Percentiles rank a stretch among this genome's conserved stretches.
These are phyloP conservation scores for Aspergillus neotritici DNA, from an alignment of 2,329 filamentous ascomycete species.

Conservation along the genomic window DNA sequence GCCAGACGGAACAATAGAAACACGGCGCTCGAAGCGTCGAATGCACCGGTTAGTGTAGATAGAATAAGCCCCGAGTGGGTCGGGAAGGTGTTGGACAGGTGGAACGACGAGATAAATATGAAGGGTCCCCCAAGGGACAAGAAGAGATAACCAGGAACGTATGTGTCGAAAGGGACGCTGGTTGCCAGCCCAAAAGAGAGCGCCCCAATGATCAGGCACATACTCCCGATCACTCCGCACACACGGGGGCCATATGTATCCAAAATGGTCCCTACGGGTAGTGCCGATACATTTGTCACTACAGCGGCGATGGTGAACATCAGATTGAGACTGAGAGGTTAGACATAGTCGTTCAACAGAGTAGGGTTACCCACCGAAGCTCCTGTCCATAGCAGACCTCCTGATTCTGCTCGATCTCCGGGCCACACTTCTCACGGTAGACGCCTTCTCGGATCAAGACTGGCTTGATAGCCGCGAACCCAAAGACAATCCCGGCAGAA, in stretches of 20 bases:
- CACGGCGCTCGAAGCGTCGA: conserved; percentile 74
- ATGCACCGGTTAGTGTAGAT: conserved; percentile 72
- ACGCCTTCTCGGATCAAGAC: conserved; percentile 68
- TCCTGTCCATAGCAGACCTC: conserved; percentile 56
- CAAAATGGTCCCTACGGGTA: conserved; percentile 78
- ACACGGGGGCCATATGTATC: conserved; percentile 75
- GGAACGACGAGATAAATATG: conserved; percentile 76
- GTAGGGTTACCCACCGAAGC: conserved; percentile 37
- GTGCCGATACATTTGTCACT: conserved; percentile 76
- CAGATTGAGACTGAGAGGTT: conserved; percentile 60
- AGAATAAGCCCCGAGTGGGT: conserved; percentile 71
- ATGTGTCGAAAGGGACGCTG: conserved; percentile 65
- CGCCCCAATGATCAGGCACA: conserved; percentile 65
- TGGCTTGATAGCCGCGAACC: conserved; percentile 79
- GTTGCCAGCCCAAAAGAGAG: conserved; percentile 65
- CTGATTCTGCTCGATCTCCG: conserved; percentile 45
- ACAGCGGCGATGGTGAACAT: conserved; percentile 92
- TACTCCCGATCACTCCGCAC: conserved; percentile 64
- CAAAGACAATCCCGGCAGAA: conserved; percentile 67
- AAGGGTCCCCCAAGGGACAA: conserved; percentile 75
- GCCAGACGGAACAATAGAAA: conserved; percentile 69
- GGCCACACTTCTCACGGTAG: conserved; percentile 60
- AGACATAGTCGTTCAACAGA: not conserved
- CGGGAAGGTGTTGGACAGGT: conserved; percentile 79
- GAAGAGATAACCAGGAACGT: conserved; percentile 67